Base-by-base conservation (phyloP, 495 filamentous ascomycete species). In the Evansstolkia leycettana region DNA sequence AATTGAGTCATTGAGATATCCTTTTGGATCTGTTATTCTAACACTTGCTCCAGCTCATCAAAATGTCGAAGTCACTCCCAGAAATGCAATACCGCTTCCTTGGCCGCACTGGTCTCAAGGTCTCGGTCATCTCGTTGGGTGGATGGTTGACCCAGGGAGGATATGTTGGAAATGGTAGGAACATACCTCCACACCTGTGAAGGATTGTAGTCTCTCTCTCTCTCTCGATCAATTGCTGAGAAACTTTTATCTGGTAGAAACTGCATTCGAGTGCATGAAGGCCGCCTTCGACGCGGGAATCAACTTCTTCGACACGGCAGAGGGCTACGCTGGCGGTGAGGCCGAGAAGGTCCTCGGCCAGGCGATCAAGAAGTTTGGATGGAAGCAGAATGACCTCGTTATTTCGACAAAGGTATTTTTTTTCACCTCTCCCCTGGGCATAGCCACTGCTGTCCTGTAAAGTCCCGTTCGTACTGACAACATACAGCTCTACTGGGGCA, bases 141-240 rank as follows among this genome's bases (percentile, higher is more conserved):
- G 78, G 78, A 27, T 82, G 77, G 78, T 70, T 86, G 29, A 88
- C 82, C 0, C 85, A 81, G 39, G 81, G 82, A 33, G 82, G 82
- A 19, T 73, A 84, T 54, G 75, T 85, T 34, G 76, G 78, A 25
- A 67, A 75, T 46, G 75, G 76, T 77, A 65, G 28, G 51, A n/a
- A n/a, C n/a, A n/a, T n/a, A n/a, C n/a, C n/a, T 28, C 8, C n/a
- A 8, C 18, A 9, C 15, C 4, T 29, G 12, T 17, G n/a, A n/a
- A n/a, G n/a, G n/a, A n/a, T n/a, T n/a, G n/a, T n/a, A n/a, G n/a
- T n/a, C n/a, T n/a, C n/a, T n/a, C n/a, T n/a, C n/a, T n/a, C n/a
- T n/a, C n/a, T n/a, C n/a, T 23, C 20, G 20, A 23, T 23, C 20
- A 23, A 9, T 23, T 23, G 20, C 5, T 23, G 20, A 9, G 9